Evolutionary conservation across 495 filamentous ascomycete species (phyloP).

Genomic region (Aspergillus cavernicola): DNA sequence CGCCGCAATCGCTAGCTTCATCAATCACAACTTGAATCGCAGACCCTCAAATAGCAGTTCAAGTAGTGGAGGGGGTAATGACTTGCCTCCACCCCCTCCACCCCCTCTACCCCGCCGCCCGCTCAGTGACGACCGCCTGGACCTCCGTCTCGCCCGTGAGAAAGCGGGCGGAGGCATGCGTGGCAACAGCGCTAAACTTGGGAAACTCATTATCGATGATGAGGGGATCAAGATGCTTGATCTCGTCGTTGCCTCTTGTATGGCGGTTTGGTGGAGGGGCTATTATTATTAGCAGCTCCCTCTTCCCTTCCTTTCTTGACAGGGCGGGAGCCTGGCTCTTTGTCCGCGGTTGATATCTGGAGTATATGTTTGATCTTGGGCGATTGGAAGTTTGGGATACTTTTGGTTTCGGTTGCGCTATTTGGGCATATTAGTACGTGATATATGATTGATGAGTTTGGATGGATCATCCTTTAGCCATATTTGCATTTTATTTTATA

Average conservation of each 20-base stretch:
- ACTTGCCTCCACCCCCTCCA: background rate
- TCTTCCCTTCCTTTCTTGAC: background rate
- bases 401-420: background rate
- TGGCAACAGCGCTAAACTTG: conserved; percentile 85
- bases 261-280: conserved; percentile 88
- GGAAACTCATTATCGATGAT: conserved; percentile 85
- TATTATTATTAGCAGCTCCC: conserved; percentile 55
- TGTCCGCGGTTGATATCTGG: background rate
- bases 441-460: background rate
- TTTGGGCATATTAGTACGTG: background rate
- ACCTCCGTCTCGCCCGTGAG: conserved; percentile 73
- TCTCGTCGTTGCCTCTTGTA: conserved; percentile 83
- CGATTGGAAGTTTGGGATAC: background rate
- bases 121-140: conserved; percentile 47
- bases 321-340: background rate
- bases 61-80: conserved; percentile 20
- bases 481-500: background rate
- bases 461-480: background rate
- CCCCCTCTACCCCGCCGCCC: conserved; percentile 12
- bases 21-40: conserved; percentile 27
- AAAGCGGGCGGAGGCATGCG: conserved; percentile 74
- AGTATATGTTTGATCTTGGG: background rate
- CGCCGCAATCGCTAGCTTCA: conserved; percentile 29
- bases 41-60: conserved; percentile 28
- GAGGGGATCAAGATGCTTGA: conserved; percentile 96